Conservation (phyloP, 2,329 filamentous ascomycete genomes). For the Drechmeria coniospora region DNA sequence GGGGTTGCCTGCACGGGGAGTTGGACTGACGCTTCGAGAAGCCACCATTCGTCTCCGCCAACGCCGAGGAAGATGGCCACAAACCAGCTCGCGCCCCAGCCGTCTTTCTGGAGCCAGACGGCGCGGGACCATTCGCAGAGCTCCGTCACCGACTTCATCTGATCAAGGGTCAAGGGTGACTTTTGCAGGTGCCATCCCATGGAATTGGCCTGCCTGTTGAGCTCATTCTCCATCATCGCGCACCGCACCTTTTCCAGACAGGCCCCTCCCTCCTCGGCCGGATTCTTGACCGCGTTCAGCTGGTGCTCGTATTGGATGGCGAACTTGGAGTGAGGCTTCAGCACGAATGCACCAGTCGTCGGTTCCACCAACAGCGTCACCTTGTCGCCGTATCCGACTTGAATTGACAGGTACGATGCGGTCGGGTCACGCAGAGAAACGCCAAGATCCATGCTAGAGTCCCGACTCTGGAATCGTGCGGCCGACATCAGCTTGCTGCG, state of each 20-base stretch:
- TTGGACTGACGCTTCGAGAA: slow-evolving; percentile 46
- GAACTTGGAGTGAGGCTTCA: slow-evolving; percentile 48
- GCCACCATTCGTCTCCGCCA: slow-evolving; percentile 65
- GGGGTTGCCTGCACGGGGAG: background rate
- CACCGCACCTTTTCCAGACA: slow-evolving; percentile 48
- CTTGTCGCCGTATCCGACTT: slow-evolving; percentile 47
- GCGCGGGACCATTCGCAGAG: slow-evolving; percentile 47
- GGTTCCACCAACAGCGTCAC: slow-evolving; percentile 57
- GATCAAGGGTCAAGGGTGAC: slow-evolving; percentile 33
- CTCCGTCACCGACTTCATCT: slow-evolving; percentile 45
- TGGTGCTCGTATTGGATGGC: slow-evolving; percentile 44
- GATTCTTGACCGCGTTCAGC: slow-evolving; percentile 45
- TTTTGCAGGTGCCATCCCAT: slow-evolving; percentile 47
- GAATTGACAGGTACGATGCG: slow-evolving; percentile 52
- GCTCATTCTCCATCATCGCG: slow-evolving; percentile 42
- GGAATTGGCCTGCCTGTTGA: slow-evolving; percentile 43
- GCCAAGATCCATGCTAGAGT: slow-evolving; percentile 41
- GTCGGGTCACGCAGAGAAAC: slow-evolving; percentile 47
- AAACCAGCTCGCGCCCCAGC: slow-evolving; percentile 62
- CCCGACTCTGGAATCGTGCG: slow-evolving; percentile 44
- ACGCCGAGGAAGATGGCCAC: slow-evolving; percentile 56
- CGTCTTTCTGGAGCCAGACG: slow-evolving; percentile 52
- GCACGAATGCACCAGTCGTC: slow-evolving; percentile 58
- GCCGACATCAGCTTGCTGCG: slow-evolving; percentile 43
- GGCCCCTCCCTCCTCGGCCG: slow-evolving; percentile 38